phyloP scores from a whole-genome alignment of 345 rosid species.

The Bruguiera gymnorhiza region DNA sequence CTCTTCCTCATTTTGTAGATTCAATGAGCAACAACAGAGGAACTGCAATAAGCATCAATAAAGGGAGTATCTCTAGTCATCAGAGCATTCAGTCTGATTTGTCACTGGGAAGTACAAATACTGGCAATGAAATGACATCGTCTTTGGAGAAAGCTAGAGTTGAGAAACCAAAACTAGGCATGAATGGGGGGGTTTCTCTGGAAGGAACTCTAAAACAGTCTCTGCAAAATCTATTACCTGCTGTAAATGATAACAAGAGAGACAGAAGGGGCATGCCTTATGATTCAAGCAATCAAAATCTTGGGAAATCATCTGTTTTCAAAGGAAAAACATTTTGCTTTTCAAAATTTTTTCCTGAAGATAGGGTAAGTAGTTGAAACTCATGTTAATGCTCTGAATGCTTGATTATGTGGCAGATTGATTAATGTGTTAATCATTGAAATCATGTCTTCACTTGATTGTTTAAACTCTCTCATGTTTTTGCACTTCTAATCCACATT shows the following conservation, averaged over 20 bases:
- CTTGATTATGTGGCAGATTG: neutral
- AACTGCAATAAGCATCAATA: constrained; percentile 31
- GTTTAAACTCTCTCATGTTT: neutral
- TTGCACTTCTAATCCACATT: too few relatives aligned
- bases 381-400: neutral
- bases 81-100: constrained; percentile 33
- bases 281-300: constrained; percentile 31
- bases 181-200: constrained; percentile 16
- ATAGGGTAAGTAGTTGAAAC: constrained; percentile 59
- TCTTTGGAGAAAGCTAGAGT: constrained; percentile 35
- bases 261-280: constrained; percentile 33
- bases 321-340: constrained; percentile 71
- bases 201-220: constrained; percentile 33
- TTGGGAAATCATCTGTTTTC: constrained; percentile 49
- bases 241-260: constrained; percentile 30
- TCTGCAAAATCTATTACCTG: constrained; percentile 28
- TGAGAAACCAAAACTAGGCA: constrained; percentile 32
- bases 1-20: constrained; percentile 35
- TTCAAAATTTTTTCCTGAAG: constrained; percentile 72
- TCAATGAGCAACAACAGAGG: constrained; percentile 47
- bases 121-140: constrained; percentile 30
- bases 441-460: neutral
- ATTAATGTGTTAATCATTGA: neutral
- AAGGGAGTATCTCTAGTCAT: constrained; percentile 28
- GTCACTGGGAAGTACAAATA: constrained; percentile 25